These are phyloP conservation scores for Fistulinella cinereoalba DNA, from an alignment of 1,284 basidiomycete genomes.

Conservation along the genomic window DNA sequence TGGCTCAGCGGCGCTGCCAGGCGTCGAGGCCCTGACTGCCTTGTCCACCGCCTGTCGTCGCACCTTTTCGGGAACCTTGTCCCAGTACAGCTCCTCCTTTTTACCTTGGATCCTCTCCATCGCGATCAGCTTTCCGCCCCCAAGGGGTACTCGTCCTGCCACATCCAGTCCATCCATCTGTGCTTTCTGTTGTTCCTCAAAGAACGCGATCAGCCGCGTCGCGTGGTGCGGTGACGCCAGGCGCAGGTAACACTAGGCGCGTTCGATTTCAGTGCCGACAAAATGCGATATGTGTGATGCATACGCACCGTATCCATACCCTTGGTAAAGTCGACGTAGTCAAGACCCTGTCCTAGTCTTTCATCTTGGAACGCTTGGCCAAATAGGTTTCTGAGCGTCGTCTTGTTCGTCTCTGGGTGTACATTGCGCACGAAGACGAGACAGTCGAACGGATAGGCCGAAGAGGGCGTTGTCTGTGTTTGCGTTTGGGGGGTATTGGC, in stretches of 20 bases:
- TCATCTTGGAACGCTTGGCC: conserved; percentile 37
- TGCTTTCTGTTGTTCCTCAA: conserved; percentile 33
- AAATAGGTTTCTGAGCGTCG: conserved; percentile 64
- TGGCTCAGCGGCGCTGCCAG: too few relatives aligned
- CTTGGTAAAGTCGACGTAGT: conserved; percentile 77
- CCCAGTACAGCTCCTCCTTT: conserved; percentile 73
- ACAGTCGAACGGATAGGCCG: conserved; percentile 59
- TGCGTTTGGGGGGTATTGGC: background rate
- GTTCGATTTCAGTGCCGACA: too few relatives aligned
- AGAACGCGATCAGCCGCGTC: conserved; percentile 43
- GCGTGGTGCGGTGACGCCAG: conserved; percentile 52
- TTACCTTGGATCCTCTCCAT: conserved; percentile 59
- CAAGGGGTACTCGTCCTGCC: conserved; percentile 26
- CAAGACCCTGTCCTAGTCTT: conserved; percentile 39
- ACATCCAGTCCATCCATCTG: conserved; percentile 55
- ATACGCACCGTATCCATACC: conserved; percentile 64
- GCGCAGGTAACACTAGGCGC: conserved; percentile 81
- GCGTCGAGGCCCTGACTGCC: conserved; percentile 25
- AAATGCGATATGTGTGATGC: too few relatives aligned
- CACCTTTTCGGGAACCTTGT: conserved; percentile 70
- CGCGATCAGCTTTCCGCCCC: conserved; percentile 35
- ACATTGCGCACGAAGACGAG: conserved; percentile 68
- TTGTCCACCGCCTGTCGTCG: conserved; percentile 57
- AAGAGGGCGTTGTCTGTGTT: conserved; percentile 26
- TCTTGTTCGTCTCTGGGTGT: conserved; percentile 73